These are phyloP conservation scores for Russula earlei DNA, from an alignment of 768 basidiomycete genomes.

Conservation along the genomic window DNA sequence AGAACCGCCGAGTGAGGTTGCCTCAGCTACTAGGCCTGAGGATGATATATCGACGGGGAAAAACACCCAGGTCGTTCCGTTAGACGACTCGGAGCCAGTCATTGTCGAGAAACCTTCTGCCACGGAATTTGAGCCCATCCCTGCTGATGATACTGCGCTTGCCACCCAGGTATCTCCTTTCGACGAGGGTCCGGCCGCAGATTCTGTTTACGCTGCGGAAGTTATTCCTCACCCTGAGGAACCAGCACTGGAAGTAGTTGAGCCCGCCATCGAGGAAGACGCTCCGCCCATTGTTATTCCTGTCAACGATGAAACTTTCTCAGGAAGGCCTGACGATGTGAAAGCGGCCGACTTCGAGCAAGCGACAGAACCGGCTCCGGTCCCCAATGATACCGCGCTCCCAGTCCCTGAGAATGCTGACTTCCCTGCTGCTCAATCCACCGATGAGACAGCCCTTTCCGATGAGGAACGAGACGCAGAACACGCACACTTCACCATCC, in stretches of 20 bases:
- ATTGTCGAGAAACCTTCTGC: neutral
- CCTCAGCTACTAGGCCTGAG: neutral
- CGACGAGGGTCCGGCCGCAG: slow-evolving; percentile 6
- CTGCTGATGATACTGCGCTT: slow-evolving; percentile 12
- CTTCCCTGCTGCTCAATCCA: neutral
- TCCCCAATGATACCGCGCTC: slow-evolving; percentile 1
- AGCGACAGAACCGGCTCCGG: neutral
- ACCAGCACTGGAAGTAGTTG: neutral
- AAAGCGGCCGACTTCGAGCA: neutral
- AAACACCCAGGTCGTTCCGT: neutral
- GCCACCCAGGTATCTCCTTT: slow-evolving; percentile 5
- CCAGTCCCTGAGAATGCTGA: neutral
- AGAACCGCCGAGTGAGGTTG: neutral
- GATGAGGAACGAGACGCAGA: neutral
- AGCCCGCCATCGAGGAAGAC: slow-evolving; percentile 7
- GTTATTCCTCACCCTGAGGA: neutral
- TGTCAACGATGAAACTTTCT: neutral
- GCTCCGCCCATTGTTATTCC: neutral
- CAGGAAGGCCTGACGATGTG: neutral
- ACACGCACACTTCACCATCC: neutral
- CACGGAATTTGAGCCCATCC: slow-evolving; percentile 10
- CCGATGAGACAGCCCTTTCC: neutral
- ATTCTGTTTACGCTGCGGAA: neutral
- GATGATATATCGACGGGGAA: neutral
- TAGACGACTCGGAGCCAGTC: neutral